A percentile compares a stretch with the other conserved stretches of the same genome.
phyloP scores from a whole-genome alignment of 495 filamentous ascomycete species.

The Thozetella sp. region DNA sequence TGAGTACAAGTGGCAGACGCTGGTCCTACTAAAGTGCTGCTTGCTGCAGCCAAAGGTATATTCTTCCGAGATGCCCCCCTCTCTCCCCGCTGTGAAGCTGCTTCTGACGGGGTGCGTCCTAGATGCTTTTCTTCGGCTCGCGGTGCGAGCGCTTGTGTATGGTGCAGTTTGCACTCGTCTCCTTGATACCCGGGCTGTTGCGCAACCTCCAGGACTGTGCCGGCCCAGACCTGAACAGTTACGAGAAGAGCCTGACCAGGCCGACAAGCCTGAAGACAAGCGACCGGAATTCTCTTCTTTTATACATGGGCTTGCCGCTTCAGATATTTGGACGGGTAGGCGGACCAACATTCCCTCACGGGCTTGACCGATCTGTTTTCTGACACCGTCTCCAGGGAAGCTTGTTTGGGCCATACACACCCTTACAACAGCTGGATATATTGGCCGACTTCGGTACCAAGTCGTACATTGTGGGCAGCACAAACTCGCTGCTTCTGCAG shows the following conservation, averaged over 20 bases:
- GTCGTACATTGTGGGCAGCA: slow-evolving; percentile 96
- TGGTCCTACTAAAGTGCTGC: slow-evolving; percentile 92
- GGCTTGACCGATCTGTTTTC: neutral
- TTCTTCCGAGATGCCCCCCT: neutral
- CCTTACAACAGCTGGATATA: slow-evolving; percentile 91
- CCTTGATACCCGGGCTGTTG: slow-evolving; percentile 88
- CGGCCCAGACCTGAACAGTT: slow-evolving; percentile 84
- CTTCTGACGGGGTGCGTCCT: slow-evolving; percentile 6
- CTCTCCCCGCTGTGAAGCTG: neutral
- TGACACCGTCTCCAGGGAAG: slow-evolving; percentile 61
- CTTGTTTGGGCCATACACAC: slow-evolving; percentile 96
- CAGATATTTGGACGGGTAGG: slow-evolving; percentile 92
- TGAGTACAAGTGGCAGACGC: slow-evolving; percentile 89
- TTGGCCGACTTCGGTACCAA: slow-evolving; percentile 94
- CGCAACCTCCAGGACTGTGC: slow-evolving; percentile 87
- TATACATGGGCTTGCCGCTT: slow-evolving; percentile 92
- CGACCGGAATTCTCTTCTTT: slow-evolving; percentile 84
- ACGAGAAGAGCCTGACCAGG: slow-evolving; percentile 72
- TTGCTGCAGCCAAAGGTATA: slow-evolving; percentile 91
- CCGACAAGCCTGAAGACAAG: slow-evolving; percentile 90
- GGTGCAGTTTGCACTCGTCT: slow-evolving; percentile 96
- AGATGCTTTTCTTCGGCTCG: slow-evolving; percentile 99
- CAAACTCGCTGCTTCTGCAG: slow-evolving; percentile 89
- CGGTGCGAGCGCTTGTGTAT: slow-evolving; percentile 94
- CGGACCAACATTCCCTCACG: neutral